Evolutionary conservation across 306 rosid species (phyloP).

Genomic region (Lathyrus aphaca): DNA sequence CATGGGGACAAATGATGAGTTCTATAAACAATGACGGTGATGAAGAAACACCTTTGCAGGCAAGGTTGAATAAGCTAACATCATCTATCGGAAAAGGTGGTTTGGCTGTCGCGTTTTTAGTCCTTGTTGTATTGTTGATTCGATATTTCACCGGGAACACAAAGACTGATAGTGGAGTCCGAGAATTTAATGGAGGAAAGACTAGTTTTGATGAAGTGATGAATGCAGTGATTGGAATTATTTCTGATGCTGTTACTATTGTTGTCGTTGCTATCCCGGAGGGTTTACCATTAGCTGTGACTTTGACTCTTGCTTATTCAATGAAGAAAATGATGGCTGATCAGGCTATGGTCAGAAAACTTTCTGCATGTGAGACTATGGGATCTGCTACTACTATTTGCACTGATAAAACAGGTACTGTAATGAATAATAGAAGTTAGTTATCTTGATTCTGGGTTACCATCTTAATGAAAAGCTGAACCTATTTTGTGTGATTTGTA

Average conservation of each 20-base stretch:
- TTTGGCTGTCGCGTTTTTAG: conserved; percentile 42
- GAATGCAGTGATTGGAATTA: conserved; percentile 41
- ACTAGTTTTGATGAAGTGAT: conserved; percentile 39
- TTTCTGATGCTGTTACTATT: conserved; percentile 48
- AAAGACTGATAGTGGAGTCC: conserved; percentile 29
- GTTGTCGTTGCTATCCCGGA: conserved; percentile 51
- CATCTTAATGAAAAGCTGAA: background rate
- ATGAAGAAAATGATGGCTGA: conserved; percentile 57
- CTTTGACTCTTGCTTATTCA: conserved; percentile 47
- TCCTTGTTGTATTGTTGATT: conserved; percentile 40
- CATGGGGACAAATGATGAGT: conserved; percentile 53
- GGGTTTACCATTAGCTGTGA: conserved; percentile 47
- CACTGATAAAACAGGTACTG: conserved; percentile 46
- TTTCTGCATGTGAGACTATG: conserved; percentile 49
- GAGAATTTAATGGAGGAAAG: conserved; percentile 36
- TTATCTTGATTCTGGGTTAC: background rate
- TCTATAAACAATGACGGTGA: conserved; percentile 36
- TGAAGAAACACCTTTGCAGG: conserved; percentile 42
- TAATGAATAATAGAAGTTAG: background rate
- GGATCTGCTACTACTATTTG: conserved; percentile 49
- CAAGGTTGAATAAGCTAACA: conserved; percentile 40
- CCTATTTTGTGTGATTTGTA: background rate
- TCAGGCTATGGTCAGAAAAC: conserved; percentile 49
- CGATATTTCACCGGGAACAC: conserved; percentile 49
- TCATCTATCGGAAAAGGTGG: conserved; percentile 46